Evolutionary conservation across 176 grass and related monocot species (phyloP).

Genomic region (Avena eriantha): DNA sequence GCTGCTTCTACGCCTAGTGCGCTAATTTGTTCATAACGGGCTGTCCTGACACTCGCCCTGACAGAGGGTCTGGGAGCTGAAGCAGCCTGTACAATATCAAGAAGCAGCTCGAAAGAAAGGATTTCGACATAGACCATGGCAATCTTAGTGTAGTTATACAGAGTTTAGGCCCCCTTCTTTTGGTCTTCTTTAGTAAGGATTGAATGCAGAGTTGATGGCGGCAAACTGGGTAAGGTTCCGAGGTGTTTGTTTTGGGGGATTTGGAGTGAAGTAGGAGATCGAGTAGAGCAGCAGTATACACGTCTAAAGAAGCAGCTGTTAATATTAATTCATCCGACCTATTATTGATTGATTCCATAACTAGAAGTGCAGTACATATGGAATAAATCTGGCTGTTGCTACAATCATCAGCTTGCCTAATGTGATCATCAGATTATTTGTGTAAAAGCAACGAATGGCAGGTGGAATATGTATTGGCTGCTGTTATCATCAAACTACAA

Average conservation of each 20-base stretch:
- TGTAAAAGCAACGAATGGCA: neutral
- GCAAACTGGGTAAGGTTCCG: neutral
- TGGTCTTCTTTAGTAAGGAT: too few species aligned
- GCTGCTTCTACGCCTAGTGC: neutral
- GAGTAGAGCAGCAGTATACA: slow-evolving; percentile 7
- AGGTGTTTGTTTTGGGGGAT: neutral
- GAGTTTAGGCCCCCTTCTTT: neutral
- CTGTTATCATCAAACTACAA: neutral
- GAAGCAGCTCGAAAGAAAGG: neutral
- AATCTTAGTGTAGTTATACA: slow-evolving; percentile 22
- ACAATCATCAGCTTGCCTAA: neutral
- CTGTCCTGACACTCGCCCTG: neutral
- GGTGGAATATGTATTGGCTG: neutral
- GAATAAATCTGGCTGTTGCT: neutral
- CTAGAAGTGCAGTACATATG: neutral
- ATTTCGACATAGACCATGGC: neutral
- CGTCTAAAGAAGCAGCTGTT: slow-evolving; percentile 16
- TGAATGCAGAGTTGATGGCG: neutral
- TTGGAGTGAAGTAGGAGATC: neutral
- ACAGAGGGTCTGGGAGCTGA: neutral
- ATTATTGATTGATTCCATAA: slow-evolving; percentile 22
- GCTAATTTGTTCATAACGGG: neutral
- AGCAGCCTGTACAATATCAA: slow-evolving; percentile 14
- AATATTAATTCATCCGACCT: neutral
- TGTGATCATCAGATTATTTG: too few species aligned